A percentile compares a stretch with the other conserved stretches of the same genome.
Conservation (phyloP, 345 rosid genomes). For the Linum tenue region DNA sequence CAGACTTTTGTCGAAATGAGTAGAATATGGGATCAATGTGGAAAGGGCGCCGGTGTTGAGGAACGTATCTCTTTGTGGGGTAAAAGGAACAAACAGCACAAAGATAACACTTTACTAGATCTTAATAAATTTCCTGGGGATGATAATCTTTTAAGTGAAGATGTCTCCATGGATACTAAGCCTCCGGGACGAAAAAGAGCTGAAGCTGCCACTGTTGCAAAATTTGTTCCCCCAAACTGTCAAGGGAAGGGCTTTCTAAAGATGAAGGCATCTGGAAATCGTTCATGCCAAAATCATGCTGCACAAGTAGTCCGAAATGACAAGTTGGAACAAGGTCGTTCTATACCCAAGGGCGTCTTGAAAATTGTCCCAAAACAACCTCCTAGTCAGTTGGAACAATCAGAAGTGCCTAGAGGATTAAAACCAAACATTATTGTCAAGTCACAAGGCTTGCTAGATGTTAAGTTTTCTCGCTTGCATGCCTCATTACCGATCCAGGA, state of each 20-base stretch:
- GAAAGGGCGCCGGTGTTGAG: constrained; percentile 16
- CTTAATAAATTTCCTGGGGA: constrained; percentile 47
- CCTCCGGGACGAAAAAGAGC: constrained; percentile 17
- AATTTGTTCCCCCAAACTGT: constrained; percentile 20
- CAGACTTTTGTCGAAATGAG: constrained; percentile 37
- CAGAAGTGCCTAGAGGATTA: constrained; percentile 23
- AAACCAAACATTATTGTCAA: constrained; percentile 14
- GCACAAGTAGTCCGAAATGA: constrained; percentile 20
- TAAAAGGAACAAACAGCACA: constrained; percentile 25
- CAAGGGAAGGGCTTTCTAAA: constrained; percentile 34
- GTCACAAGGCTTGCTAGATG: constrained; percentile 21
- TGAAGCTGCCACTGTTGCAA: constrained; percentile 23
- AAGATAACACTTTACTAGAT: constrained; percentile 35
- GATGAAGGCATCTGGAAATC: constrained; percentile 25
- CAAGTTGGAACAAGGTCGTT: constrained; percentile 18
- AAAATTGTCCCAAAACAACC: constrained; percentile 41
- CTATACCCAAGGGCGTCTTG: constrained; percentile 47
- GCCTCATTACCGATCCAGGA: constrained; percentile 20
- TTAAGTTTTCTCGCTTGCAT: constrained; percentile 21
- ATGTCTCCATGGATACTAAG: constrained; percentile 20
- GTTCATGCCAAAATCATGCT: constrained; percentile 21
- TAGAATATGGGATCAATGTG: constrained; percentile 37
- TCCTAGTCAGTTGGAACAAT: constrained; percentile 22
- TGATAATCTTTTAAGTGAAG: constrained; percentile 24
- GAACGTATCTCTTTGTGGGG: constrained; percentile 42